phyloP scores from a whole-genome alignment of 495 filamentous ascomycete species.

The Durotheca rogersii region DNA sequence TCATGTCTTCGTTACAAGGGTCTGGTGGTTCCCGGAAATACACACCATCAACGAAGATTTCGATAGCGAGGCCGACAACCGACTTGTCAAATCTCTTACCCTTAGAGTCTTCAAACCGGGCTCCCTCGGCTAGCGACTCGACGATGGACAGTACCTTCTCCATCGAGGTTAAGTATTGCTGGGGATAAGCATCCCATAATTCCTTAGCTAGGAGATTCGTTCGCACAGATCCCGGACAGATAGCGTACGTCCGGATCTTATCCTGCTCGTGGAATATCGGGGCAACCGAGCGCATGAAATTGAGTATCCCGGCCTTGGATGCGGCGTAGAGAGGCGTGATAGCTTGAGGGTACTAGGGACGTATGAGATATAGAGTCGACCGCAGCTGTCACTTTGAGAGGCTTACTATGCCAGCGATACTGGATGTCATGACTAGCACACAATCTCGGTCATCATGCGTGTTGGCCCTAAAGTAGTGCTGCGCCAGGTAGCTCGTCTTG shows the following conservation, averaged over 20 bases:
- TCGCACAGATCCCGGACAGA: conserved; percentile 30
- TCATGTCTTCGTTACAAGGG: conserved; percentile 26
- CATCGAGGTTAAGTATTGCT: conserved; percentile 23
- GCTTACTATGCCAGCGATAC: conserved; percentile 41
- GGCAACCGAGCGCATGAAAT: conserved; percentile 42
- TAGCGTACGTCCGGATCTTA: conserved; percentile 28
- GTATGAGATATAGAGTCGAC: neutral
- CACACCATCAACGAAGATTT: conserved; percentile 27
- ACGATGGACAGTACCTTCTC: conserved; percentile 21
- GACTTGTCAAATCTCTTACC: conserved; percentile 18
- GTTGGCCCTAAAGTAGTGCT: conserved; percentile 42
- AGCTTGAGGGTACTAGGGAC: conserved; percentile 38
- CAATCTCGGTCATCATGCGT: conserved; percentile 27
- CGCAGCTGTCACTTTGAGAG: neutral
- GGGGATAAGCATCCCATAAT: conserved; percentile 30
- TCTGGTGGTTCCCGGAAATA: conserved; percentile 17
- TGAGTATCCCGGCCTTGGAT: conserved; percentile 44
- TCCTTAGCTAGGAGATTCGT: conserved; percentile 24
- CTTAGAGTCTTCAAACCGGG: conserved; percentile 10
- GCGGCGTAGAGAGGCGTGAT: conserved; percentile 46
- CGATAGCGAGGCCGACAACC: conserved; percentile 13
- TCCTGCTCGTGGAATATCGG: conserved; percentile 27
- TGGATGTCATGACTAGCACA: conserved; percentile 45
- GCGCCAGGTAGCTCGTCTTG: conserved; percentile 43
- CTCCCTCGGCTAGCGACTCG: conserved; percentile 14